Conservation (phyloP, 192 early-diverging fungal species). For the Backusella mclennaniae region DNA sequence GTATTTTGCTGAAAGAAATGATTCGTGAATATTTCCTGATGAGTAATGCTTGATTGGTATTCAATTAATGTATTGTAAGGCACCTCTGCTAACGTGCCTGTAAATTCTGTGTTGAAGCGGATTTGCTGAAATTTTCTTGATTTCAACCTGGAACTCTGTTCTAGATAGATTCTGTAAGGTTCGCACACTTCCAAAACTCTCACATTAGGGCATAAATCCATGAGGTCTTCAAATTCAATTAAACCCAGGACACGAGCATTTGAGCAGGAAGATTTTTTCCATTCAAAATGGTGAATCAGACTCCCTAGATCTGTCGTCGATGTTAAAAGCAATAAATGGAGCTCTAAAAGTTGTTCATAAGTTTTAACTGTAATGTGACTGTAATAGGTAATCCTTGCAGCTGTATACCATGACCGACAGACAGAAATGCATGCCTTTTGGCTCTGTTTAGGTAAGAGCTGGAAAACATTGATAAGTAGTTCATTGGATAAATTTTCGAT, state of each 20-base stretch:
- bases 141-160: neutral
- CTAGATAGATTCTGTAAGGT: neutral
- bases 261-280: neutral
- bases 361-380: neutral
- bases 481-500: neutral
- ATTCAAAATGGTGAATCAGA: neutral
- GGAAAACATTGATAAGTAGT: neutral
- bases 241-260: neutral
- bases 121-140: neutral
- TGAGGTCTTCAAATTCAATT: neutral
- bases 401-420: neutral
- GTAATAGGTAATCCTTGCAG: neutral
- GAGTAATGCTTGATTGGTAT: neutral
- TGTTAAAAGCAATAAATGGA: neutral
- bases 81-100: neutral
- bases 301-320: neutral
- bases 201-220: neutral
- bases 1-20: neutral
- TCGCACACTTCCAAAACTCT: neutral
- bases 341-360: neutral
- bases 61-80: neutral
- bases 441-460: neutral
- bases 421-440: neutral
- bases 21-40: neutral
- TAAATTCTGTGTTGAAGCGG: neutral